Conservation (phyloP, 2,329 filamentous ascomycete species). For the Cladorrhinum sp. region DNA sequence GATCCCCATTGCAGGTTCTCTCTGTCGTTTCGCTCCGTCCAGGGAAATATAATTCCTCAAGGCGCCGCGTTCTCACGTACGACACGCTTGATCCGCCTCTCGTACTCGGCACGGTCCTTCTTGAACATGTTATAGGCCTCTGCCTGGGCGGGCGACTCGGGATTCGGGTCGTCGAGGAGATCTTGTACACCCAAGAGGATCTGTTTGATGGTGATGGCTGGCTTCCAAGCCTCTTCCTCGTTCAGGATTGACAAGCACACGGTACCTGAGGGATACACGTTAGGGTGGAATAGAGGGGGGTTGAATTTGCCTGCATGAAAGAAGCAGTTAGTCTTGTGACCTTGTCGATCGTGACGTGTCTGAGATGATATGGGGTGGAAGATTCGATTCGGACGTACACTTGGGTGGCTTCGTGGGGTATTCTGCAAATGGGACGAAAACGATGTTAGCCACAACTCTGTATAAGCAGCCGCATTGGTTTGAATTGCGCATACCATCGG, state of each 20-base stretch:
- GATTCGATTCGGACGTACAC: conserved; percentile 61
- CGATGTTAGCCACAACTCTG: conserved; percentile 21
- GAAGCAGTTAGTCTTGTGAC: conserved; percentile 20
- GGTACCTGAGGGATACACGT: conserved; percentile 96
- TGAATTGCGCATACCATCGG: conserved; percentile 66
- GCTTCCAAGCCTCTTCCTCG: conserved; percentile 98
- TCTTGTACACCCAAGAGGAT: conserved; percentile 96
- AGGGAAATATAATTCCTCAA: conserved; percentile 34
- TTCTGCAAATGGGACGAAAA: conserved; percentile 52
- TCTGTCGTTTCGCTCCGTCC: background rate
- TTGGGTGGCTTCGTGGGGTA: conserved; percentile 99
- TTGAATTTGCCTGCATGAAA: conserved; percentile 78
- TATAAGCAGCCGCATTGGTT: background rate
- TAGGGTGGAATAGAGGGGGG: conserved; percentile 94
- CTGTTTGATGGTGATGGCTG: conserved; percentile 97
- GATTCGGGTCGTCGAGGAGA: conserved; percentile 92
- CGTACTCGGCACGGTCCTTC: conserved; percentile 82
- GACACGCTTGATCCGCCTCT: conserved; percentile 79
- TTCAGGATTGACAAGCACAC: conserved; percentile 97
- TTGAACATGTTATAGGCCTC: conserved; percentile 98
- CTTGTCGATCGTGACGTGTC: conserved; percentile 8
- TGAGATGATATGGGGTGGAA: background rate
- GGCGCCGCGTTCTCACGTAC: conserved; percentile 86
- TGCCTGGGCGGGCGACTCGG: conserved; percentile 92
- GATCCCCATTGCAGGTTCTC: background rate